These are phyloP conservation scores for Baorangia bicolor DNA, from an alignment of 768 basidiomycete species.

Conservation along the genomic window DNA sequence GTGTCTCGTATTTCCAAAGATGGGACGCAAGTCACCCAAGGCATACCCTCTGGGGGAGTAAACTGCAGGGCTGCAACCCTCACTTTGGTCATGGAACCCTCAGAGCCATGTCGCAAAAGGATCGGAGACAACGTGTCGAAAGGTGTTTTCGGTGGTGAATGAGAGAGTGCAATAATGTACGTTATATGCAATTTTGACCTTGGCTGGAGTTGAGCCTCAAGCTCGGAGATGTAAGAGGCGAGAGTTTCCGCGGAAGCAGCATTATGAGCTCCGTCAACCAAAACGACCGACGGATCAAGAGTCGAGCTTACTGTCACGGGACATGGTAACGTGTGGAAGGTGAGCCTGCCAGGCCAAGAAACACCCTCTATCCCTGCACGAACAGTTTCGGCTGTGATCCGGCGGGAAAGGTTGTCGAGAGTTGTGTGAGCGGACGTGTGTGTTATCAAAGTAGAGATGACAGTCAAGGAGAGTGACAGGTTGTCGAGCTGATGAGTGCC, in stretches of 20 bases:
- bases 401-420: constrained; percentile 7
- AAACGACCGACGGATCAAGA: constrained; percentile 39
- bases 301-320: constrained; percentile 13
- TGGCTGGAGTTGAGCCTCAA: constrained; percentile 26
- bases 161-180: constrained; percentile 79
- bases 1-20: constrained; percentile 48
- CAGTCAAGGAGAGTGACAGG: constrained; percentile 63
- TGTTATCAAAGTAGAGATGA: constrained; percentile 56
- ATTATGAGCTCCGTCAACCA: constrained; percentile 96
- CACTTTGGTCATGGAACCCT: constrained; percentile 31
- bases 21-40: constrained; percentile 78
- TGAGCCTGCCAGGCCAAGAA: constrained; percentile 82
- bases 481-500: constrained; percentile 88
- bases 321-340: constrained; percentile 50
- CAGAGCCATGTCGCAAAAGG: constrained; percentile 41
- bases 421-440: constrained; percentile 33
- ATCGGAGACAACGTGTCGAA: constrained; percentile 69
- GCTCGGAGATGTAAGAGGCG: constrained; percentile 52
- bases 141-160: constrained; percentile 84
- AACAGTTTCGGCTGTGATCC: constrained; percentile 51
- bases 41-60: constrained; percentile 85
- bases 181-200: constrained; percentile 45
- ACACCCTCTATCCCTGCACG: constrained; percentile 55
- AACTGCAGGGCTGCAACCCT: constrained; percentile 61
- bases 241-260: constrained; percentile 70